phyloP scores from a whole-genome alignment of 2,329 filamentous ascomycete genomes.

The Neoarthrinium moseri region DNA sequence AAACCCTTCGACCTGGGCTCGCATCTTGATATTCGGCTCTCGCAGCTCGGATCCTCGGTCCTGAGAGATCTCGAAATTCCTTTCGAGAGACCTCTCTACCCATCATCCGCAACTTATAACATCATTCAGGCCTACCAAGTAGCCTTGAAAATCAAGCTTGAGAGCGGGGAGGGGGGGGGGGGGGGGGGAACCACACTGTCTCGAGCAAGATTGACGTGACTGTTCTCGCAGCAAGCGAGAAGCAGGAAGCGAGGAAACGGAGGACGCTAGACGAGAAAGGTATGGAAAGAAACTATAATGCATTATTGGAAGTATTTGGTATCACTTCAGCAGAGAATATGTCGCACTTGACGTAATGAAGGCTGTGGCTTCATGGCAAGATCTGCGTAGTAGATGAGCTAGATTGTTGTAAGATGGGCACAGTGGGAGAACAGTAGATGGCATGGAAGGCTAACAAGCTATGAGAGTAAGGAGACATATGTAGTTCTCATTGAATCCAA shows the following conservation, averaged over 20 bases:
- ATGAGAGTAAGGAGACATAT: too few relatives aligned
- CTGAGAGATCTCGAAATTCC: not conserved
- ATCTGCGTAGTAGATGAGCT: too few relatives aligned
- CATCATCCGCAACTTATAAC: slow-evolving; percentile 10
- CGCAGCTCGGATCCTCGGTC: not conserved
- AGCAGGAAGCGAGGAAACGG: slow-evolving; percentile 2
- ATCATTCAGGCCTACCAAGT: slow-evolving; percentile 5
- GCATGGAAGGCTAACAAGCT: too few relatives aligned
- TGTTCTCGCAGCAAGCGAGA: slow-evolving; percentile 7
- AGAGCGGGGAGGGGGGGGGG: slow-evolving; percentile 8
- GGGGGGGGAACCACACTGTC: slow-evolving; percentile 4
- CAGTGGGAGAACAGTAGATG: too few relatives aligned
- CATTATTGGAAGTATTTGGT: not conserved
- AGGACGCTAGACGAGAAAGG: not conserved
- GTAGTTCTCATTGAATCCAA: too few relatives aligned
- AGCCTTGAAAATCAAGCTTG: slow-evolving; percentile 6
- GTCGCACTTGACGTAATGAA: too few relatives aligned
- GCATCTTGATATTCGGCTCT: slow-evolving; percentile 6
- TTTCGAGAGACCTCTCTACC: slow-evolving; percentile 3
- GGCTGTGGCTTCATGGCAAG: too few relatives aligned
- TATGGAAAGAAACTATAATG: slow-evolving; percentile 9
- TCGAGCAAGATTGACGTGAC: not conserved
- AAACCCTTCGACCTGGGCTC: slow-evolving; percentile 4
- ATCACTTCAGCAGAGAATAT: too few relatives aligned
- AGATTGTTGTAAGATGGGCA: too few relatives aligned